Evolutionary conservation across 495 filamentous ascomycete species (phyloP), one percentile per base, ranked within the genome.

Genomic region (Xylaria venustula): DNA sequence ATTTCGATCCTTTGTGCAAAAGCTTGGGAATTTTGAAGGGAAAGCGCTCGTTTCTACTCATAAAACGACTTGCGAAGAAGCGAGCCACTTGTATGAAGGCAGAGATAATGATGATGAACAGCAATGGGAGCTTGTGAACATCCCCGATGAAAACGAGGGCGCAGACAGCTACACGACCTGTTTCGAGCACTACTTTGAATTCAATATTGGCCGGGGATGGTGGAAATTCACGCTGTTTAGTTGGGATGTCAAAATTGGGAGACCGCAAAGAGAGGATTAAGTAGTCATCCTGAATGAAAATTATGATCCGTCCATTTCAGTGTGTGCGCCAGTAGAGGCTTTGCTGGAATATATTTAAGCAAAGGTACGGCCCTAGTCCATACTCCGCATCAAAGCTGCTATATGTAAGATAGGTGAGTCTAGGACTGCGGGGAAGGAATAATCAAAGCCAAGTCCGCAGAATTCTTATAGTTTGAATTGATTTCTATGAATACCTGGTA

Each of bases 401-500:
- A n/a, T n/a, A n/a, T n/a, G n/a, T n/a, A n/a, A n/a, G n/a, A n/a
- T n/a, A n/a, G 37, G 37, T 12, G 37, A 37, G 11, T 53, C 7
- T 37, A 25, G 12, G 23, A 15, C 11, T n/a, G n/a, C 20, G 19
- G 32, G 50, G 12, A 20, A 30, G 30, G 5, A 34, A 34, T 11
- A 40, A 40, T 28, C 5, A 19, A 7, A 30, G 26, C 7, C 25
- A 15, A 42, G 30, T 5, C 30, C n/a, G n/a, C n/a, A 40, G 15
- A 48, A 28, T 7, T 15, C 23, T 25, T 25, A 1, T 20, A 48
- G 12, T 19, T 25, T 57, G 1, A 23, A 57, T 48, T 7, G 2
- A 57, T 48, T 37, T 48, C 54, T 57, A 15, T 14, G 42, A 34
- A 57, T 37, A 1, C 54, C 54, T n/a, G 54, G 54, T 15, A 62